Base-by-base conservation (phyloP, 495 filamentous ascomycete species). In the Parachaetomium inaequale region DNA sequence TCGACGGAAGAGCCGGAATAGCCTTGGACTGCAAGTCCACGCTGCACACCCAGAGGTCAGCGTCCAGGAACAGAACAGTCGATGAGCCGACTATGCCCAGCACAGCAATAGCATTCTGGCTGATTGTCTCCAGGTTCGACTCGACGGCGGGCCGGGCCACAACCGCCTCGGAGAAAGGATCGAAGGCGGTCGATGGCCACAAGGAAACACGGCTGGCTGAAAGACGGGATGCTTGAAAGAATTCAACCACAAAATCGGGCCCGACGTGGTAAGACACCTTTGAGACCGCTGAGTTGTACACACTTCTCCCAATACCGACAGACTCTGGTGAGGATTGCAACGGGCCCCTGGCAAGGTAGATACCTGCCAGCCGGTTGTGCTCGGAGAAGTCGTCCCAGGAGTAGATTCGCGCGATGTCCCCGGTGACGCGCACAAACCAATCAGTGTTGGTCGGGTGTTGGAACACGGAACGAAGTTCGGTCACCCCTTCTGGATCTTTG, bases 1-100 rank as follows among this genome's bases (percentile, higher is more conserved):
- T n/a, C n/a, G 23, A 28, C 4, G 23, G 23, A 6, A 7, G 11
- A 11, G 47, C 10, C 32, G 45, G 21, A 31, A 45, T 28, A 21
- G 49, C 17, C 55, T 4, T 3, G 1, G 47, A 55, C 7, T 65
- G 50, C 8, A 73, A 50, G 7, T 70, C 56, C 0, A 63, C 40
- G 46, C 58, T 73, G 62, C 69, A 73, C 5, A 73, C 36, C 71
- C 71, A 73, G 3, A 68, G 62, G 25, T 70, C 59, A 46, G 53
- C 42, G 26, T 73, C 67, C 3, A 71, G 43, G 43, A 73, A 70
- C 21, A 71, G 12, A 7, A 73, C 19, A 1, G 64, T 73, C 10
- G 69, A 65, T 11, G 32, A 8, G 2, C 40, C 59, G 1, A 36
- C 14, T 0, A 63, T 14, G 6, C 70, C 59, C 11, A 71, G n/a